A percentile compares a stretch with the other conserved stretches of the same genome.
Conservation (phyloP, 768 basidiomycete species). For the Sistotremastrum niveocremeum region DNA sequence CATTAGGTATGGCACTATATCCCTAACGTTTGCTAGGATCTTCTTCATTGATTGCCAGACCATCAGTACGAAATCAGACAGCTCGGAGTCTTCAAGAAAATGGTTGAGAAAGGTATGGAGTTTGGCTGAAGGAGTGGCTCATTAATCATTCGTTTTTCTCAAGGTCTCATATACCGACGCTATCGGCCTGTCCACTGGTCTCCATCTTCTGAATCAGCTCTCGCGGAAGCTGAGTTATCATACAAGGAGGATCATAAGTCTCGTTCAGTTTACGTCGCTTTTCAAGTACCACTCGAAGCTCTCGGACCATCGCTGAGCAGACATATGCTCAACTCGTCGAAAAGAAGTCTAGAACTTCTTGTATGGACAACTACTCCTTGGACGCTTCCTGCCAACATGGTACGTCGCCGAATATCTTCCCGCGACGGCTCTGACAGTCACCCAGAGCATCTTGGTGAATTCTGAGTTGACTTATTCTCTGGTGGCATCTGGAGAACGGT, state of each 20-base stretch:
- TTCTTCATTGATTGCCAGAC: slow-evolving; percentile 32
- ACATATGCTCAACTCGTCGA: slow-evolving; percentile 13
- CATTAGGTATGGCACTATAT: slow-evolving; percentile 45
- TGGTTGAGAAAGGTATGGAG: slow-evolving; percentile 67
- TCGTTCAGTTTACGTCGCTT: slow-evolving; percentile 75
- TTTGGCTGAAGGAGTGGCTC: not conserved
- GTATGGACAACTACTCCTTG: slow-evolving; percentile 99
- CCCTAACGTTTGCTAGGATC: not conserved
- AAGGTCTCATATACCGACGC: slow-evolving; percentile 73
- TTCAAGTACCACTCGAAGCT: slow-evolving; percentile 30
- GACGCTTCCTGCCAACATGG: slow-evolving; percentile 95
- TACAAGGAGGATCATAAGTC: slow-evolving; percentile 86
- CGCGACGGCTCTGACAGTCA: slow-evolving; percentile 3
- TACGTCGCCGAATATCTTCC: slow-evolving; percentile 19
- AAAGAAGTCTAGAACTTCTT: slow-evolving; percentile 36
- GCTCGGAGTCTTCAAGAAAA: slow-evolving; percentile 66
- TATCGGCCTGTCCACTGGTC: slow-evolving; percentile 91
- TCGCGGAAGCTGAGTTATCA: slow-evolving; percentile 88
- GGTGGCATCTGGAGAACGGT: slow-evolving; percentile 15
- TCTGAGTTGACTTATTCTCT: slow-evolving; percentile 55
- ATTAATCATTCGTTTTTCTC: not conserved
- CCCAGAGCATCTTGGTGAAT: slow-evolving; percentile 80
- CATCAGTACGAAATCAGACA: slow-evolving; percentile 82
- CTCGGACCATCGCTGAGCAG: slow-evolving; percentile 16
- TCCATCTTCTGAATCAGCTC: slow-evolving; percentile 83